Conservation (phyloP, 129 eudicot species). For the Glebionis coronaria region DNA sequence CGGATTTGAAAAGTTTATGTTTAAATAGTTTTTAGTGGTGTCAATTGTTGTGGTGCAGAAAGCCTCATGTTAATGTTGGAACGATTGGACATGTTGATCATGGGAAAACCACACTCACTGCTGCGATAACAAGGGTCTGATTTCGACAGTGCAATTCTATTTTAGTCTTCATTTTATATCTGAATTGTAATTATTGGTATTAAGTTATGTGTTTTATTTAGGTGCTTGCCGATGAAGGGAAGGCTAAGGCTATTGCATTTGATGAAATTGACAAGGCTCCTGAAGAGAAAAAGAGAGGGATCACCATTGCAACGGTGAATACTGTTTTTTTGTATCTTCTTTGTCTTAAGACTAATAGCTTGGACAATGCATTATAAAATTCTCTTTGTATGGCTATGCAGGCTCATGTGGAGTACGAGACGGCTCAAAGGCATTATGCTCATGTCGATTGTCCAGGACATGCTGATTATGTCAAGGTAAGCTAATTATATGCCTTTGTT, state of each 20-base stretch:
- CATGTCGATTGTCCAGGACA: conserved; percentile 98
- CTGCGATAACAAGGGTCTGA: conserved; percentile 94
- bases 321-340: background rate
- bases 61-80: conserved; percentile 90
- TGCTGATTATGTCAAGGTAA: conserved; percentile 93
- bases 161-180: too few relatives aligned
- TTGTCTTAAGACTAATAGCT: conserved; percentile 2
- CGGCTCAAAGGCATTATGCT: conserved; percentile 83
- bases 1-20: too few relatives aligned
- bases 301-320: conserved; percentile 75
- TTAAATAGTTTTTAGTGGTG: background rate
- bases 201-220: conserved; percentile 21
- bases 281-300: conserved; percentile 93
- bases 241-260: conserved; percentile 86
- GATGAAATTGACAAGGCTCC: conserved; percentile 97
- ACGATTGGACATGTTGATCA: conserved; percentile 99
- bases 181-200: too few relatives aligned
- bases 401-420: conserved; percentile 98
- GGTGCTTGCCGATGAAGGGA: conserved; percentile 88
- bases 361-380: background rate
- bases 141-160: too few relatives aligned
- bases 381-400: conserved; percentile 27
- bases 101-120: conserved; percentile 92
- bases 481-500: conserved; percentile 1
- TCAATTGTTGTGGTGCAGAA: conserved; percentile 33